Evolutionary conservation across 352 stramenopile species (phyloP), one percentile per base, ranked within the genome.

Genomic region (Globisporangium apiculatum): DNA sequence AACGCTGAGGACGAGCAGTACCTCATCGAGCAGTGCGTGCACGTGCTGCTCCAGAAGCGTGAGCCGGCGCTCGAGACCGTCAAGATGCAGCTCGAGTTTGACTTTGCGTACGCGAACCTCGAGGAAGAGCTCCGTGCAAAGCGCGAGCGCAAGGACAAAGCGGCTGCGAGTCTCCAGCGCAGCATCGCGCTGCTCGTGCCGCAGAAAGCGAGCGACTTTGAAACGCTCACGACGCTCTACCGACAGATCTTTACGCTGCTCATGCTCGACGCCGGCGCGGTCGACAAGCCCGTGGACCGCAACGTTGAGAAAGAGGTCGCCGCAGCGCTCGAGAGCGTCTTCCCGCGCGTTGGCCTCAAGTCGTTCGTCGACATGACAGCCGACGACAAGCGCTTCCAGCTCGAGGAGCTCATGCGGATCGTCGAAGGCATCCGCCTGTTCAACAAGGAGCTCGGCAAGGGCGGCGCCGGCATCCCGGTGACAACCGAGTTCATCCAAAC

Each of bases 21-120:
- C 56, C 64, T 97, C 31, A 66, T 94, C 3, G 75, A 95, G 37
- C 67, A 78, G 48, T 94, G 83, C 63, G 80, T 96, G 50, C 74
- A 71, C 35, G 73, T 81, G 46, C 69, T 97, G 14, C 56, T 92
- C 0, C 79, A 91, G 50, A 57, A 75, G 45, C 86, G 95, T 14
- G 85, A 87, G 40, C 91, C 91, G 24, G 68, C 82, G 15, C 72
- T 97, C 54, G 84, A 95, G 69, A 94, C 87, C n/a, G 83, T 98
- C 60, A 97, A 97, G 65, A 98, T 98, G 89, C 93, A 98, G 71
- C 89, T 98, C 47, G 89, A 88, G 52, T 98, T 97, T 60, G 93
- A 98, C 65, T 88, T 82, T 35, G 88, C 79, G 46, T 97, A 97
- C 68, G 83, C 94, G 5, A 88, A 91, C 40, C 63, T 88, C 0